Conservation (phyloP, 129 eudicot species). For the Centrapalus pauciflorus region DNA sequence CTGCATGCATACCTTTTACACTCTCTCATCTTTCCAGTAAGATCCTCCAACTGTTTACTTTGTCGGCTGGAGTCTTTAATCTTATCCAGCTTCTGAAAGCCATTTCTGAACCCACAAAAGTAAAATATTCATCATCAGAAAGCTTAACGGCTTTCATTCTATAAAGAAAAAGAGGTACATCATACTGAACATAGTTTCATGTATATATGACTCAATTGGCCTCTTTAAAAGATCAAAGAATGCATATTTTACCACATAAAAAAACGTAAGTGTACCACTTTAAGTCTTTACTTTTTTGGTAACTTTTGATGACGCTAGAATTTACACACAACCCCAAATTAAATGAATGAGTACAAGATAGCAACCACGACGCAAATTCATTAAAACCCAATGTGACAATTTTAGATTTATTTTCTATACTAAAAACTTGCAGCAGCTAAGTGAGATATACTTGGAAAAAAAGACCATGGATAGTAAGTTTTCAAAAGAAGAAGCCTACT, state of each 20-base stretch:
- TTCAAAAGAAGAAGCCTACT: background rate
- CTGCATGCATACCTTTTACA: conserved; percentile 68
- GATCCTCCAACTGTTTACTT: conserved; percentile 97
- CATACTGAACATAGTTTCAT: background rate
- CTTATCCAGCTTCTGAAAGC: conserved; percentile 95
- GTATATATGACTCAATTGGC: background rate
- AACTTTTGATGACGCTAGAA: background rate
- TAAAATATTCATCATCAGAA: background rate
- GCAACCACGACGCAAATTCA: background rate
- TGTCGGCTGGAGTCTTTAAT: conserved; percentile 89
- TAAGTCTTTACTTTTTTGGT: background rate
- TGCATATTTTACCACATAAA: background rate
- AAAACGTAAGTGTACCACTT: background rate
- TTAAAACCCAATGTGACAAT: background rate
- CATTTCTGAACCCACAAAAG: conserved; percentile 53
- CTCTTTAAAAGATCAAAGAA: background rate
- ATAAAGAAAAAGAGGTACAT: background rate
- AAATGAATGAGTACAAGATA: background rate
- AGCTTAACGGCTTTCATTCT: background rate
- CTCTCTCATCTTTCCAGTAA: conserved; percentile 95
- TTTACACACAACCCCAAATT: background rate
- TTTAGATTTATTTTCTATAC: background rate
- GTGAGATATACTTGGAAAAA: background rate
- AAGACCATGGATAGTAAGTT: background rate
- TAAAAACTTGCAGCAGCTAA: background rate